Base-by-base conservation (phyloP, 2,329 filamentous ascomycete species). In the Sporothrix variecibatus region DNA sequence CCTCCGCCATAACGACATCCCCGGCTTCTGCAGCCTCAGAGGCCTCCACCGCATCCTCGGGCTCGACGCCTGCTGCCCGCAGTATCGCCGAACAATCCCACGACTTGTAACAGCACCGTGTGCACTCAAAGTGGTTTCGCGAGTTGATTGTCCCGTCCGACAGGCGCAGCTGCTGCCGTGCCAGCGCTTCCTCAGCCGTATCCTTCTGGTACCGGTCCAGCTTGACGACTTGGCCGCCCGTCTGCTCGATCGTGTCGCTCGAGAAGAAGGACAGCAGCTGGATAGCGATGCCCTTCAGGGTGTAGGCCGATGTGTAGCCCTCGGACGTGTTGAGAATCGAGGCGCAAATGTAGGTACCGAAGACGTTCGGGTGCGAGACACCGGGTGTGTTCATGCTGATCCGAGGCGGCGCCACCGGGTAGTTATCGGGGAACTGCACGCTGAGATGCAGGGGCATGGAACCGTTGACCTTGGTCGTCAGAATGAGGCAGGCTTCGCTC, bases 231-330 rank as follows among this genome's bases (percentile, higher is more conserved):
- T 64, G 71, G 8, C 79, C 80, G 62, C 81, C 34, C 0, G 77
- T 75, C 73, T 87, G 85, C 73, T 87, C 85, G 2, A 87, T 71
- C 1, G 73, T 80, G 0, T 85, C 83, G 76, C 85, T 87, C 34
- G 81, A 80, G 77, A 87, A 87, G 79, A 88, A 87, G 76, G 85
- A 87, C 2, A 87, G 79, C n/a, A 87, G 75, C 78, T 87, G 85
- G 31, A 87, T 87, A 20, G 84, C 82, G 28, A 87, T 83, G 2
- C 81, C 82, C 73, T 86, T 86, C 31, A 87, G 80, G 0, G 85
- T 87, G 74, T 87, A 87, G 0, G 86, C 86, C 1, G 85, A 83
- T 0, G 86, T 87, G 76, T 85, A 86, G 1, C 81, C 85, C 23
- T 84, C 81, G 1, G 43, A 72, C 0, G 77, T 82, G 74, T 84